Conservation (phyloP, 495 filamentous ascomycete genomes). For the Penicillium verhagenii region DNA sequence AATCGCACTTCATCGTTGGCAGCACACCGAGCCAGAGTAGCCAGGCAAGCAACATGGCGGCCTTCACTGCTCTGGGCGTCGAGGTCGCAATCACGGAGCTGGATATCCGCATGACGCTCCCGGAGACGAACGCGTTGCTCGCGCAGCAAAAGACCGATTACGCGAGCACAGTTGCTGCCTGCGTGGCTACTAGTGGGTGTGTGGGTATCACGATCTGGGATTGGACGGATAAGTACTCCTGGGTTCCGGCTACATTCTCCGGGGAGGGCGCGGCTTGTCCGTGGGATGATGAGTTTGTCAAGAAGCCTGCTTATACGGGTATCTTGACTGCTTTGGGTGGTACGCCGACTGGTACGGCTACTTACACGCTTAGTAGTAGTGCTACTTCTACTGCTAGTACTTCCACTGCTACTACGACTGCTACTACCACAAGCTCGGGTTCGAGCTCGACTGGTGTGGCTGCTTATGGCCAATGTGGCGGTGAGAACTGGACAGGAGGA, state of each 20-base stretch:
- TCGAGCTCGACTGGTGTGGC: slow-evolving; percentile 25
- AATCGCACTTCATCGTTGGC: slow-evolving; percentile 61
- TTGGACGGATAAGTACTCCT: slow-evolving; percentile 60
- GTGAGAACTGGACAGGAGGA: slow-evolving; percentile 46
- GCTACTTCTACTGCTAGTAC: slow-evolving; percentile 23
- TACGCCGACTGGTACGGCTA: slow-evolving; percentile 23
- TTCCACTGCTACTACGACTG: slow-evolving; percentile 27
- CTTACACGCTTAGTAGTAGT: slow-evolving; percentile 13
- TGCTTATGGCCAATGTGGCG: slow-evolving; percentile 56
- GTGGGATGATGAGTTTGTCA: slow-evolving; percentile 53
- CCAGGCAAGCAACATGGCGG: slow-evolving; percentile 48
- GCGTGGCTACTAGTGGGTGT: slow-evolving; percentile 55
- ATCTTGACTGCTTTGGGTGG: slow-evolving; percentile 33
- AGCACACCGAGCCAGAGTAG: slow-evolving; percentile 45
- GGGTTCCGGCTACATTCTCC: slow-evolving; percentile 57
- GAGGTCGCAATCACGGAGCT: slow-evolving; percentile 64
- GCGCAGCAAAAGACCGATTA: slow-evolving; percentile 60
- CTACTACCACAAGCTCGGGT: slow-evolving; percentile 18
- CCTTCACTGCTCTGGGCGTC: slow-evolving; percentile 50
- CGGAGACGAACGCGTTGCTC: slow-evolving; percentile 46
- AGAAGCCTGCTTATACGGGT: slow-evolving; percentile 57
- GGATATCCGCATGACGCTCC: slow-evolving; percentile 55
- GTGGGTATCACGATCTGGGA: slow-evolving; percentile 70
- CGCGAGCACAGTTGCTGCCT: slow-evolving; percentile 54
- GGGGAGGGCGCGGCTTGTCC: slow-evolving; percentile 51